Evolutionary conservation across 75 land plant species (phyloP), one percentile per base, ranked within the genome.

Genomic region (Isoetes taiwanensis): DNA sequence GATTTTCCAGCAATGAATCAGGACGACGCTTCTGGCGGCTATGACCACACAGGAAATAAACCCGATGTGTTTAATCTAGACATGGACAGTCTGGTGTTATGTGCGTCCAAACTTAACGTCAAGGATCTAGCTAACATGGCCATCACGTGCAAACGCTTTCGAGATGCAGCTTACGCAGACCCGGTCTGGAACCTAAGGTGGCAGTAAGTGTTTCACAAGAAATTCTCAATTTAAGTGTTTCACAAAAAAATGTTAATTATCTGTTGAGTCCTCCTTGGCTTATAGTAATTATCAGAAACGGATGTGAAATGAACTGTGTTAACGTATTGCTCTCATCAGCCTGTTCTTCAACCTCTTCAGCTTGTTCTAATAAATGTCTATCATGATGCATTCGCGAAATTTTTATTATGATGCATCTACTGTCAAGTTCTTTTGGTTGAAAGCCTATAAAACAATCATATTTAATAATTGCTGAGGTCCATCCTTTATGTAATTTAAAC

Each of bases 91-190:
- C 43, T 81, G 34, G 66, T 71, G 3, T 64, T 65, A 27, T 77
- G 80, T 56, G 75, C 75, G 6, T 27, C 59, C n/a, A 33, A 43
- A 61, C 58, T 81, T 4, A 57, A 54, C 55, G 56, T 71, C 12
- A 66, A 62, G n/a, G 84, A 81, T 62, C 30, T 81, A 62, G 53
- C 72, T 14, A 73, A 63, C 65, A 55, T 81, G 65, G 77, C 80
- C 34, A 58, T 74, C 64, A 28, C 80, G 28, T 81, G 75, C 59
- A 74, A 58, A 27, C 28, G 27, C n/a, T 55, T 81, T 64, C 68
- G 74, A 30, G 33, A 29, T 5, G 71, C 57, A 19, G 77, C 80
- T 23, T 81, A 81, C 42, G 64, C 84, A 12, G 80, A 81, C 41
- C 42, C 69, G 31, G 52, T 81, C 41, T 81, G 84, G 84, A 64